Evolutionary conservation across 2,329 filamentous ascomycete species (phyloP), one percentile per base, ranked within the genome.

Genomic region (Sporothrix inflata): DNA sequence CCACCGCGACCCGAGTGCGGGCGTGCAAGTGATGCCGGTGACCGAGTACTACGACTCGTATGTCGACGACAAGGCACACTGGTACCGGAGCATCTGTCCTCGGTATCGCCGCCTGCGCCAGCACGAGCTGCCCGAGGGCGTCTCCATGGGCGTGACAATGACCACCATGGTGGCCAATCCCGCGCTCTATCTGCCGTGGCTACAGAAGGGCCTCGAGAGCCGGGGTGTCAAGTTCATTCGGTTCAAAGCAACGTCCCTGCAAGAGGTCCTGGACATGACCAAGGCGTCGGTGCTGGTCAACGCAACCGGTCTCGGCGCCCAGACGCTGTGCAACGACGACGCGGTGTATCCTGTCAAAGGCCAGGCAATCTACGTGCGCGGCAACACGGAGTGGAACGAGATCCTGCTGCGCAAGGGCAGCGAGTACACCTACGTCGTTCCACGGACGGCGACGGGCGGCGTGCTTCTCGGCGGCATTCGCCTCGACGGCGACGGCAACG

Each of bases 381-480:
- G 55, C 45, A 53, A 40, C 11, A 30, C 69, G 14, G 69, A 66
- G n/a, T 57, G 47, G 69, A 55, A 66, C 47, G 47, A 66, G 47
- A 55, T 71, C 16, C 30, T 53, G 12, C 69, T 71, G 47, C 60
- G 60, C 47, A 55, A 71, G 19, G 69, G 69, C 60, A 42, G 27
- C 60, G 69, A 71, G 38, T 71, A 71, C 49, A 71, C 69, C 21
- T 71, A 71, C 34, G 34, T 53, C 45, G 61, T 71, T 27, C 69
- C 69, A 21, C 69, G 69, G 16, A 66, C 47, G n/a, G 27, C 47
- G 21, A 65, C 69, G 47, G 69, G 69, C 7, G 69, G 69, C 14
- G 47, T 67, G 3, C 47, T 55, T 27, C 51, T 55, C 51, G 51
- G 51, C 51, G 69, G 69, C 57, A 24, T 40, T 11, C 57, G 57